Evolutionary conservation across 805 yeast genomes (phyloP).

Genomic region (Candida berthetii): DNA sequence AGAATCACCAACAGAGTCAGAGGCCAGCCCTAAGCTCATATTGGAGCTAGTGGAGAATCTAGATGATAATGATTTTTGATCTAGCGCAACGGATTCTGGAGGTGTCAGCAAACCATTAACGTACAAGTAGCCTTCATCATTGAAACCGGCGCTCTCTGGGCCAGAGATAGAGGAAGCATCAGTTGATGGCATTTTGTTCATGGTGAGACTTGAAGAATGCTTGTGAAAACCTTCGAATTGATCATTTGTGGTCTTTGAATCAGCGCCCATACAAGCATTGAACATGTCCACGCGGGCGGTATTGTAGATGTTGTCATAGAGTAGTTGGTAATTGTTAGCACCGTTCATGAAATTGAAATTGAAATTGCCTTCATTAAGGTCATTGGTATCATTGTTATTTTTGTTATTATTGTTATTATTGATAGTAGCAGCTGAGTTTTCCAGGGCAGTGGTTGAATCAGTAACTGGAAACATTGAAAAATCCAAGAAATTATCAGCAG

Average conservation of each 20-base stretch:
- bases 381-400: too few species aligned
- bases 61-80: background rate
- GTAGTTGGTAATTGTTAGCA: background rate
- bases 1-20: background rate
- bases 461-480: slow-evolving; percentile 1
- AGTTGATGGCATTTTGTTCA: background rate
- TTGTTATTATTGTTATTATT: background rate
- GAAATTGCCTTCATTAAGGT: background rate
- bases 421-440: background rate
- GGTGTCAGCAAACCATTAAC: background rate
- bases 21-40: background rate
- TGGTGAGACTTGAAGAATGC: background rate
- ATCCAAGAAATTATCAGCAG: background rate
- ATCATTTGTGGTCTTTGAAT: background rate
- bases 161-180: background rate
- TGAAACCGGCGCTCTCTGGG: background rate
- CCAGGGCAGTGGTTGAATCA: background rate
- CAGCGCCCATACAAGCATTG: background rate
- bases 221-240: too few species aligned
- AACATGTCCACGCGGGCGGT: background rate
- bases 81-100: background rate
- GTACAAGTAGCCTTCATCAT: background rate
- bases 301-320: background rate
- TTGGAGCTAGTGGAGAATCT: background rate
- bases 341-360: background rate